Conservation (phyloP, 2,329 filamentous ascomycete genomes). For the Alternaria sp. region DNA sequence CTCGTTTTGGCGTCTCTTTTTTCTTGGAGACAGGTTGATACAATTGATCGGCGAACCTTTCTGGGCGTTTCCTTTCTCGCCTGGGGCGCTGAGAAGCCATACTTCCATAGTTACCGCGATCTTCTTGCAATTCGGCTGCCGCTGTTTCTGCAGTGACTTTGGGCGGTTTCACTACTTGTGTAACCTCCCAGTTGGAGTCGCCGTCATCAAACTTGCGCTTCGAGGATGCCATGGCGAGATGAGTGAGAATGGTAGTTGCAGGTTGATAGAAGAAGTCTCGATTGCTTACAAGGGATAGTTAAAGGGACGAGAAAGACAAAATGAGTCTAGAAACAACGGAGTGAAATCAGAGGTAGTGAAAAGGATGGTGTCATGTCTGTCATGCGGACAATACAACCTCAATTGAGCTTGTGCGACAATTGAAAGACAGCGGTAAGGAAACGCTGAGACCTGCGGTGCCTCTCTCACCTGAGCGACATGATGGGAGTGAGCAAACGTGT, state of each 20-base stretch:
- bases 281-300: background rate
- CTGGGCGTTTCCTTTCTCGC: background rate
- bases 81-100: slow-evolving; percentile 11
- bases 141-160: background rate
- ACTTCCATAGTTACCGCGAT: slow-evolving; percentile 10
- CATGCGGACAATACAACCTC: slow-evolving; percentile 4
- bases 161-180: background rate
- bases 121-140: background rate
- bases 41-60: background rate
- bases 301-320: background rate
- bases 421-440: background rate
- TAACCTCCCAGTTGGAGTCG: background rate
- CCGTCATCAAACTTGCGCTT: slow-evolving; percentile 1
- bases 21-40: background rate
- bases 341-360: background rate
- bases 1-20: background rate
- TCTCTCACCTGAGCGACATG: background rate
- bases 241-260: background rate
- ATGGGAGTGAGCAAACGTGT: background rate
- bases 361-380: background rate
- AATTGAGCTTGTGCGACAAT: background rate
- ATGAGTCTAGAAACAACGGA: background rate
- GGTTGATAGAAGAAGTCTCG: background rate
- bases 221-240: background rate
- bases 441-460: background rate